Conservation (phyloP, 768 basidiomycete species). For the Pholiota molesta region DNA sequence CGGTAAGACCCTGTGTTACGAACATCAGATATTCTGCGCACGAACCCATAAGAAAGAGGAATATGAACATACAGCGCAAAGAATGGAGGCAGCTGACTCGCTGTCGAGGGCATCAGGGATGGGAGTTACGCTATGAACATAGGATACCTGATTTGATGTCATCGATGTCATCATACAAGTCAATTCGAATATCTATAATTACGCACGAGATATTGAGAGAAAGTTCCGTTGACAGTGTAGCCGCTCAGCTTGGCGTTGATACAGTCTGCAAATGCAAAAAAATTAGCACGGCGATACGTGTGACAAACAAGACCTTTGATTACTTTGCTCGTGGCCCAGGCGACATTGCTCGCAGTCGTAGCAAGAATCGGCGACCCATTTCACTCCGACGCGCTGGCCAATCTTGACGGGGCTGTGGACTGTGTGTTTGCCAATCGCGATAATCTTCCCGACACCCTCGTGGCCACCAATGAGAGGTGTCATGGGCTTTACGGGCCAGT, state of each 20-base stretch:
- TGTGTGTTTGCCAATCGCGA: conserved; percentile 77
- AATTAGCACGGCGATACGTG: neutral
- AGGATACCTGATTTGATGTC: conserved; percentile 52
- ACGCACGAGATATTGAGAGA: conserved; percentile 64
- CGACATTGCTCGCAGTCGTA: conserved; percentile 77
- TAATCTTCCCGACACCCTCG: conserved; percentile 80
- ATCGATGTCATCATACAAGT: neutral
- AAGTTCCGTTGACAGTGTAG: conserved; percentile 78
- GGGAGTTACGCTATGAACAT: conserved; percentile 71
- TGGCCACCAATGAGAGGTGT: conserved; percentile 80
- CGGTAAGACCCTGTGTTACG: conserved; percentile 67
- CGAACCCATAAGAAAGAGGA: neutral
- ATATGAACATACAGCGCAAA: conserved; percentile 65
- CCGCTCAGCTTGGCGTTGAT: conserved; percentile 61
- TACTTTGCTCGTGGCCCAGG: conserved; percentile 76
- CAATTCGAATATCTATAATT: neutral
- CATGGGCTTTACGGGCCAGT: conserved; percentile 78
- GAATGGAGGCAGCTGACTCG: conserved; percentile 70
- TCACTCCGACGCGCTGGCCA: conserved; percentile 83
- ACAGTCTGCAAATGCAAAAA: conserved; percentile 49
- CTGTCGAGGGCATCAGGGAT: conserved; percentile 74
- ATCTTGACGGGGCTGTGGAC: conserved; percentile 61
- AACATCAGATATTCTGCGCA: neutral
- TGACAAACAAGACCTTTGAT: conserved; percentile 20
- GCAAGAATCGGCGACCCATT: conserved; percentile 76